Conservation (phyloP, 2,329 filamentous ascomycete genomes). For the Aspergillus glaucus region DNA sequence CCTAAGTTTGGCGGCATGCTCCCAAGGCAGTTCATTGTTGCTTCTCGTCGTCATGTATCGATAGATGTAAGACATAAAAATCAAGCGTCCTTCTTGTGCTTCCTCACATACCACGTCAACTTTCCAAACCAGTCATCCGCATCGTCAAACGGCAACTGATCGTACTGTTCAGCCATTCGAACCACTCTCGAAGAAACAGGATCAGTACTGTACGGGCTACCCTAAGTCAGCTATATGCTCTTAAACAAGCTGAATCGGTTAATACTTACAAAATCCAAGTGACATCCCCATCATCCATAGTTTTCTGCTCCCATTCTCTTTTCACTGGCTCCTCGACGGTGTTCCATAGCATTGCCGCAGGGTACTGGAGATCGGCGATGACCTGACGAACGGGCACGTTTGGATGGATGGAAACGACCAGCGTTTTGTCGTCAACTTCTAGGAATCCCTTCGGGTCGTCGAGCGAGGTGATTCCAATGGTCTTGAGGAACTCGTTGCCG, state of each 20-base stretch:
- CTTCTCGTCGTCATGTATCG: too few relatives aligned
- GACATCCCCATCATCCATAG: constrained; percentile 8
- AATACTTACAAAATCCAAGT: constrained; percentile 12
- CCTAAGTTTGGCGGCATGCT: too few relatives aligned
- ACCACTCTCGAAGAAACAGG: constrained; percentile 15
- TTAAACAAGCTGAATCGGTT: too few relatives aligned
- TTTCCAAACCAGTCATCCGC: constrained; percentile 15
- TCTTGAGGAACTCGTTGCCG: constrained; percentile 7
- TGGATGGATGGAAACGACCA: constrained; percentile 31
- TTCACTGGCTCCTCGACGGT: constrained; percentile 6
- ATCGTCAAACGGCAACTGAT: constrained; percentile 7
- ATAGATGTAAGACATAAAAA: too few relatives aligned
- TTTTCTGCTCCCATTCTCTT: constrained; percentile 10
- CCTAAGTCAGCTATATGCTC: neutral
- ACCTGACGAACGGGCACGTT: constrained; percentile 33
- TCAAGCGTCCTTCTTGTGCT: neutral
- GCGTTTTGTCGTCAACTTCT: constrained; percentile 30
- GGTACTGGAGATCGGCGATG: constrained; percentile 34
- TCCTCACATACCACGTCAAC: constrained; percentile 13
- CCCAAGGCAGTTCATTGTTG: too few relatives aligned
- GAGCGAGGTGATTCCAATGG: constrained; percentile 15
- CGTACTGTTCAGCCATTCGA: constrained; percentile 17
- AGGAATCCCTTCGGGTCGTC: constrained; percentile 31
- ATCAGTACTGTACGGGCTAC: constrained; percentile 15
- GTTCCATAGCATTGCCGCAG: constrained; percentile 26